Percentiles rank a stretch among this genome's conserved stretches.
Evolutionary conservation across 768 basidiomycete species (phyloP).

Genomic region (Scleroderma bovista): DNA sequence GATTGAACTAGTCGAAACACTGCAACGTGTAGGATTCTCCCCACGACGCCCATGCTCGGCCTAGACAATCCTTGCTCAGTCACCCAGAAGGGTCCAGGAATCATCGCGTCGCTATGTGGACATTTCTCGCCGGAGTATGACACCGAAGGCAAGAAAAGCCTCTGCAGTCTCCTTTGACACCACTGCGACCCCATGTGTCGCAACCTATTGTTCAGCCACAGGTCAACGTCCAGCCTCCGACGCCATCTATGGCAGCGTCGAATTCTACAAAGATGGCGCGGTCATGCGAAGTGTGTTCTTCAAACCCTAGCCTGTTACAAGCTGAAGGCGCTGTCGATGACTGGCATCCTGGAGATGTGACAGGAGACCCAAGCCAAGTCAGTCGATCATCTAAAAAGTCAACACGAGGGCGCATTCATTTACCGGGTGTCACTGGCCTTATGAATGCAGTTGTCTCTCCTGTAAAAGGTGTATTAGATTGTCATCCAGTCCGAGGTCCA

Average conservation of each 20-base stretch:
- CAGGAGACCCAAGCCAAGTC: constrained; percentile 5
- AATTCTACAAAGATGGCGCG: constrained; percentile 59
- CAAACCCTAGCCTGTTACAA: constrained; percentile 27
- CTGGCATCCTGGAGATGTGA: constrained; percentile 13
- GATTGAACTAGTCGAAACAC: constrained; percentile 64
- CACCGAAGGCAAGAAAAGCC: constrained; percentile 30
- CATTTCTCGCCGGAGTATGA: constrained; percentile 20
- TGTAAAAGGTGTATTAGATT: constrained; percentile 47
- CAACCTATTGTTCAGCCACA: constrained; percentile 37
- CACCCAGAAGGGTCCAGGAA: constrained; percentile 8
- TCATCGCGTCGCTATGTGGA: constrained; percentile 12
- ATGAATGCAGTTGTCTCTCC: constrained; percentile 77
- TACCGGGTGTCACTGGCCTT: constrained; percentile 82
- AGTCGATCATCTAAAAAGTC: constrained; percentile 14
- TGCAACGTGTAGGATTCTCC: constrained; percentile 65
- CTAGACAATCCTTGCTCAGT: constrained; percentile 21
- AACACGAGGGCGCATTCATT: constrained; percentile 42
- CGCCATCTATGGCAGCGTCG: constrained; percentile 50
- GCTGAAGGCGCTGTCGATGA: constrained; percentile 5
- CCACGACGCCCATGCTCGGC: constrained; percentile 66
- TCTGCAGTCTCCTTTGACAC: constrained; percentile 25
- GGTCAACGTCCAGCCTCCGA: constrained; percentile 53
- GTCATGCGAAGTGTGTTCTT: constrained; percentile 50
- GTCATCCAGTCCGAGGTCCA: constrained; percentile 43
- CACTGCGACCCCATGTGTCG: constrained; percentile 18